A percentile compares a stretch with the other conserved stretches of the same genome.
Conservation (phyloP, 768 basidiomycete genomes). For the Pisolithus microcarpus region DNA sequence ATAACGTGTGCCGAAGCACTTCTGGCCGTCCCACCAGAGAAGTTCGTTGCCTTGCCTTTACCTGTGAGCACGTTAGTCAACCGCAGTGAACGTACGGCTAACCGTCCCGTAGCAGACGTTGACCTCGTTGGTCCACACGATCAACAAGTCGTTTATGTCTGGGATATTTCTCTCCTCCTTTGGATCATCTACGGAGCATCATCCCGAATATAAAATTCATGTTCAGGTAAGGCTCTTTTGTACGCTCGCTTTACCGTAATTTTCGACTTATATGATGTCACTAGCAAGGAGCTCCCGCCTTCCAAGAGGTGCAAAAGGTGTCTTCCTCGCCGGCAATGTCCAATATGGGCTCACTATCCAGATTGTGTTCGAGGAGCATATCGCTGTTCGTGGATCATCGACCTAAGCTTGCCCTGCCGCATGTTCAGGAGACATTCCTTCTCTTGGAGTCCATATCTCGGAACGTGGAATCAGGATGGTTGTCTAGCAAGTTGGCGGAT, state of each 20-base stretch:
- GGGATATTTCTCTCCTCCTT: slow-evolving; percentile 48
- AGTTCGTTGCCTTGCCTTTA: slow-evolving; percentile 57
- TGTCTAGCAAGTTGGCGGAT: slow-evolving; percentile 28
- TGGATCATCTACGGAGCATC: slow-evolving; percentile 27
- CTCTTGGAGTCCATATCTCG: slow-evolving; percentile 30
- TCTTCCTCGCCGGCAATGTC: slow-evolving; percentile 31
- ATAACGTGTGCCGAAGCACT: slow-evolving; percentile 57
- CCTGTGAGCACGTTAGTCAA: slow-evolving; percentile 28
- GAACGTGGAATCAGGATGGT: slow-evolving; percentile 45
- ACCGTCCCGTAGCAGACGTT: slow-evolving; percentile 18
- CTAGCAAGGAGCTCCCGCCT: slow-evolving; percentile 30
- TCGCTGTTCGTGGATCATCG: slow-evolving; percentile 31
- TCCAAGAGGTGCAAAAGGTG: slow-evolving; percentile 27
- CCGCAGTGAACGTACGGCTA: slow-evolving; percentile 11
- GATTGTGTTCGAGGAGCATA: slow-evolving; percentile 28
- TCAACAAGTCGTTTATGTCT: slow-evolving; percentile 47
- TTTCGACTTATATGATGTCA: background rate
- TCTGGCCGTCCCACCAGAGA: slow-evolving; percentile 44
- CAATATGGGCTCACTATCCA: slow-evolving; percentile 35
- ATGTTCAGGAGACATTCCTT: slow-evolving; percentile 22
- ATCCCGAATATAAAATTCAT: slow-evolving; percentile 14
- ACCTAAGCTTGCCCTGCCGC: slow-evolving; percentile 22
- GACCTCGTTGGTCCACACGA: slow-evolving; percentile 35
- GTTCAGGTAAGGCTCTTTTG: slow-evolving; percentile 8
- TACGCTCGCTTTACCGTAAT: background rate